phyloP scores from a whole-genome alignment of 352 stramenopile genomes.

The Plasmopara viticola region DNA sequence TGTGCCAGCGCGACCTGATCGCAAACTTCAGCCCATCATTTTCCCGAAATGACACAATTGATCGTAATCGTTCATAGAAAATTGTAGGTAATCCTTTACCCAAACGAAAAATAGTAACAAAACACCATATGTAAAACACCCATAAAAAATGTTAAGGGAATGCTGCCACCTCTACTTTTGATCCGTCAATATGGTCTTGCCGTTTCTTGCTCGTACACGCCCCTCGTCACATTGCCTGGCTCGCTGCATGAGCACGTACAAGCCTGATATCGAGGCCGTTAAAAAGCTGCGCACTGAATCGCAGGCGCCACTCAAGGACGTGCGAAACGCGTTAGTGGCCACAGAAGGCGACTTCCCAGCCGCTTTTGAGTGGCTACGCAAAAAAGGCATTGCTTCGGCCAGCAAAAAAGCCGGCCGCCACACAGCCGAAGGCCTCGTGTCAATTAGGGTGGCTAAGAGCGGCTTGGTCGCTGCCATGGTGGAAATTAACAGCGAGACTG shows the following conservation, averaged over 20 bases:
- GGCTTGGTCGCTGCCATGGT: constrained; percentile 64
- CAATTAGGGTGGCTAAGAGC: constrained; percentile 39
- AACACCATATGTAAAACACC: no score
- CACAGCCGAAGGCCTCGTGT: constrained; percentile 72
- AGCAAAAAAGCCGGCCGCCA: constrained; percentile 72
- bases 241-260: constrained; percentile 64
- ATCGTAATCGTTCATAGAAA: no score
- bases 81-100: no score
- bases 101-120: no score
- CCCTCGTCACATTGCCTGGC: constrained; percentile 7
- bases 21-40: no score
- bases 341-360: constrained; percentile 75
- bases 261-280: constrained; percentile 78
- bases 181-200: constrained; percentile 9
- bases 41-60: no score
- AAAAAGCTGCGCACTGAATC: constrained; percentile 85
- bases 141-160: no score
- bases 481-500: constrained; percentile 93
- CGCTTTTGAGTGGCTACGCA: constrained; percentile 86
- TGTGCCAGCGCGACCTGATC: no score
- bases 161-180: background rate
- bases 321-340: constrained; percentile 81
- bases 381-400: constrained; percentile 80
- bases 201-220: constrained; percentile 13
- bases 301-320: constrained; percentile 84